Evolutionary conservation across 2,329 filamentous ascomycete species (phyloP).

Genomic region (Alternaria sp.): DNA sequence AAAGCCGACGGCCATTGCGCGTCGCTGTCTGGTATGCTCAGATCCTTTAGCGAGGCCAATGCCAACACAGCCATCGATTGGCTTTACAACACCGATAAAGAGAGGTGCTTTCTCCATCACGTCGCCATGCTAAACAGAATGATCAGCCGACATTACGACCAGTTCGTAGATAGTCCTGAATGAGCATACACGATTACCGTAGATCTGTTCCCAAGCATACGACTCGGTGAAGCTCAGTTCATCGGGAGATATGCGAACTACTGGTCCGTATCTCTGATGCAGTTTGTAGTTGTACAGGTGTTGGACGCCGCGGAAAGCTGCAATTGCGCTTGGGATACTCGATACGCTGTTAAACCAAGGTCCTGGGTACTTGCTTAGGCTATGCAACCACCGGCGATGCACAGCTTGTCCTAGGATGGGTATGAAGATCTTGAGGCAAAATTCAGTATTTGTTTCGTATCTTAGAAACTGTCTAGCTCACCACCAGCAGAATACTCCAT

Average conservation of each 20-base stretch:
- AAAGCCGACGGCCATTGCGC: slow-evolving; percentile 1
- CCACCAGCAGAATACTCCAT: background rate
- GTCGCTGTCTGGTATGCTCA: slow-evolving; percentile 4
- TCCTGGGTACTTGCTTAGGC: background rate
- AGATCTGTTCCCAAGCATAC: background rate
- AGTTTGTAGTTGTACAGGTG: slow-evolving; percentile 6
- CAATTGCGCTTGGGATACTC: background rate
- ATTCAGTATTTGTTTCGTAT: background rate
- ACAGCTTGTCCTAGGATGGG: background rate
- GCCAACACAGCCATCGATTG: slow-evolving; percentile 1
- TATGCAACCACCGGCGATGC: background rate
- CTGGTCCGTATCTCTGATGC: slow-evolving; percentile 1
- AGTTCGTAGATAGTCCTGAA: too few species aligned
- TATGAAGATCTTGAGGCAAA: background rate
- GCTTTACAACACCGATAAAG: slow-evolving; percentile 1
- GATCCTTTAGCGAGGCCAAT: slow-evolving; percentile 1
- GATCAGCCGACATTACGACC: background rate
- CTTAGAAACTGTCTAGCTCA: background rate
- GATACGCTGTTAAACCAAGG: slow-evolving; percentile 2
- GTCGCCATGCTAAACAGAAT: background rate
- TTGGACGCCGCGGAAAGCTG: background rate
- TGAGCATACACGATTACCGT: background rate
- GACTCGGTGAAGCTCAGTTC: background rate
- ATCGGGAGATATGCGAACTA: background rate
- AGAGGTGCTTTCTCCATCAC: background rate